phyloP scores from a whole-genome alignment of 768 basidiomycete species.

The Agaricus blazei region DNA sequence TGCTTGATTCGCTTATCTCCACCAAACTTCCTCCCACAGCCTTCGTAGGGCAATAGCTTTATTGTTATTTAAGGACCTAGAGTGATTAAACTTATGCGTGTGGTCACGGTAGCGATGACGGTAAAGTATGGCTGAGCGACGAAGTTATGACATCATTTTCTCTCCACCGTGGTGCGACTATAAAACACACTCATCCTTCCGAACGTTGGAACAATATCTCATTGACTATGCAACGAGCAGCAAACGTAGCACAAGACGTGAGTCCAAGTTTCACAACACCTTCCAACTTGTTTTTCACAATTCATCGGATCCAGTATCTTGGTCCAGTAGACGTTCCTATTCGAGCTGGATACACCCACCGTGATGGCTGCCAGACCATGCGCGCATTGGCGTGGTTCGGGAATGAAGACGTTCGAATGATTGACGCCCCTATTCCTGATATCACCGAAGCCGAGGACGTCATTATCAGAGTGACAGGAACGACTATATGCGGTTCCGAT shows the following conservation, averaged over 20 bases:
- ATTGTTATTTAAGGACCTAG: too few relatives aligned
- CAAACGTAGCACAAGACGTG: constrained; percentile 23
- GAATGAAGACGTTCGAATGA: constrained; percentile 37
- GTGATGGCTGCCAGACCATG: constrained; percentile 55
- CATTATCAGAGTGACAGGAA: constrained; percentile 69
- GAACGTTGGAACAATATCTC: neutral
- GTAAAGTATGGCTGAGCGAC: too few relatives aligned
- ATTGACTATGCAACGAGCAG: constrained; percentile 24
- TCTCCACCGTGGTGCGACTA: neutral
- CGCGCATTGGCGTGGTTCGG: constrained; percentile 70
- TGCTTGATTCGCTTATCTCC: too few relatives aligned
- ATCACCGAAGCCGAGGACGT: constrained; percentile 74
- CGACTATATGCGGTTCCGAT: constrained; percentile 69
- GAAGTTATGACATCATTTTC: neutral
- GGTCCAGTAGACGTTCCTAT: constrained; percentile 35
- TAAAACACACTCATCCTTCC: neutral
- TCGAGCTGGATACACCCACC: constrained; percentile 39
- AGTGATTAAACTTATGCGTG: too few relatives aligned
- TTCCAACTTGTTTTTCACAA: neutral
- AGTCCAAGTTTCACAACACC: constrained; percentile 1
- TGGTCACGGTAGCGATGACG: too few relatives aligned
- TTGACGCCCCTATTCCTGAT: constrained; percentile 40
- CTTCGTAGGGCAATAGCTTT: too few relatives aligned
- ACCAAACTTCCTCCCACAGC: too few relatives aligned
- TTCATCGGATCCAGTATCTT: constrained; percentile 22